A percentile compares a stretch with the other conserved stretches of the same genome.
phyloP scores from a whole-genome alignment of 2,329 filamentous ascomycete genomes.

The Dryadomyces quercus-mongolicae region DNA sequence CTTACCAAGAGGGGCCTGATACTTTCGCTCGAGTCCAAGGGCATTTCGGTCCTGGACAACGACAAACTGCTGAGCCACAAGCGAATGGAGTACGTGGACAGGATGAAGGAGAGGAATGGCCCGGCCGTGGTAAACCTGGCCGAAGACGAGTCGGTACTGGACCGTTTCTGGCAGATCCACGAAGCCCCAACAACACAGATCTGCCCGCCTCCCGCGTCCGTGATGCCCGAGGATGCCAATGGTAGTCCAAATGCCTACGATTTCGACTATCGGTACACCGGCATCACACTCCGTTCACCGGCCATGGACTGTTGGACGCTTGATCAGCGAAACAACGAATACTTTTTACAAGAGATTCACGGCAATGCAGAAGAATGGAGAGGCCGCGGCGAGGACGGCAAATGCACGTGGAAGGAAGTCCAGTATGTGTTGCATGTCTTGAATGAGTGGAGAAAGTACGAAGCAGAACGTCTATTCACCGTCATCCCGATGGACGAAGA shows the following conservation, averaged over 20 bases:
- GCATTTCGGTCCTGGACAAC: background rate
- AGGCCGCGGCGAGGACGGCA: background rate
- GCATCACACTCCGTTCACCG: background rate
- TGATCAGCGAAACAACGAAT: background rate
- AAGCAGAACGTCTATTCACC: background rate
- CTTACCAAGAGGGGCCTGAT: background rate
- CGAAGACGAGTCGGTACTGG: background rate
- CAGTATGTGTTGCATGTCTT: background rate
- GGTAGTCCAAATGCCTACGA: background rate
- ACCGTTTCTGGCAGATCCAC: slow-evolving; percentile 1
- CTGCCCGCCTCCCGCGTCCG: background rate
- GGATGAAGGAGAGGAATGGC: background rate
- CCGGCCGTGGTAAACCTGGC: background rate
- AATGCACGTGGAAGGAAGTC: background rate
- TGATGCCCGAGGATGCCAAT: background rate
- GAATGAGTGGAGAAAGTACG: background rate
- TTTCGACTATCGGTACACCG: background rate
- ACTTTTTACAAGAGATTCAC: background rate
- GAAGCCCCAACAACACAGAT: background rate
- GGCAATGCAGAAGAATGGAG: background rate
- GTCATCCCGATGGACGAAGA: background rate
- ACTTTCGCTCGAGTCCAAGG: background rate
- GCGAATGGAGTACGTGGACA: background rate
- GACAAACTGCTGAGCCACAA: background rate
- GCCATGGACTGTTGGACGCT: background rate